Evolutionary conservation across 306 rosid genomes (phyloP).

Genomic region (Corylus avellana): DNA sequence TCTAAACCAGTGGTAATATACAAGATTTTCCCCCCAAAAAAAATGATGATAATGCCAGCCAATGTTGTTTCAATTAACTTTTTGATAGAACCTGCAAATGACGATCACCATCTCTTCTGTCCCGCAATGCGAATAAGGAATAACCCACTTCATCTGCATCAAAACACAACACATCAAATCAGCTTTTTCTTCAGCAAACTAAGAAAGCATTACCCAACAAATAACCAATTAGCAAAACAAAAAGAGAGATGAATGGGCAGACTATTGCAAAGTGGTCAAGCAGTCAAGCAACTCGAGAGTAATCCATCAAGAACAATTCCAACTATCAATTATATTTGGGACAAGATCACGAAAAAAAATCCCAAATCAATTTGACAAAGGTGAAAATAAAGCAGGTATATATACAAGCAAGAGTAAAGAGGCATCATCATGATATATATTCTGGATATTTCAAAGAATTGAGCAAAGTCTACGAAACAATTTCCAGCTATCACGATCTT

Average conservation of each 20-base stretch:
- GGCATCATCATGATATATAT: too few species aligned
- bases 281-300: constrained; percentile 2
- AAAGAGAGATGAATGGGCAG: neutral
- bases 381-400: too few species aligned
- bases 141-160: constrained; percentile 73
- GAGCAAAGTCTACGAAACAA: neutral
- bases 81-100: constrained; percentile 52
- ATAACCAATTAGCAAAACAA: neutral
- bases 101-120: constrained; percentile 44
- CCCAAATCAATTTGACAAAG: too few species aligned
- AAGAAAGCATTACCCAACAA: neutral
- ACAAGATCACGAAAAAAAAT: neutral
- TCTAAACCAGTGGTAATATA: constrained; percentile 81
- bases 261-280: neutral
- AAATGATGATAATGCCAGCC: constrained; percentile 42
- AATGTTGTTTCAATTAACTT: constrained; percentile 44
- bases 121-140: constrained; percentile 53
- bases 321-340: neutral
- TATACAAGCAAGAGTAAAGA: too few species aligned
- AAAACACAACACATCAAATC: constrained; percentile 24
- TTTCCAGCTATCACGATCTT: neutral
- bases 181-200: constrained; percentile 17
- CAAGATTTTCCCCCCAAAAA: constrained; percentile 50
- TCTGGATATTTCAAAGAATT: too few species aligned
- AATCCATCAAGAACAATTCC: neutral